phyloP scores from a whole-genome alignment of 208 protist genomes.

The Leishmania major region DNA sequence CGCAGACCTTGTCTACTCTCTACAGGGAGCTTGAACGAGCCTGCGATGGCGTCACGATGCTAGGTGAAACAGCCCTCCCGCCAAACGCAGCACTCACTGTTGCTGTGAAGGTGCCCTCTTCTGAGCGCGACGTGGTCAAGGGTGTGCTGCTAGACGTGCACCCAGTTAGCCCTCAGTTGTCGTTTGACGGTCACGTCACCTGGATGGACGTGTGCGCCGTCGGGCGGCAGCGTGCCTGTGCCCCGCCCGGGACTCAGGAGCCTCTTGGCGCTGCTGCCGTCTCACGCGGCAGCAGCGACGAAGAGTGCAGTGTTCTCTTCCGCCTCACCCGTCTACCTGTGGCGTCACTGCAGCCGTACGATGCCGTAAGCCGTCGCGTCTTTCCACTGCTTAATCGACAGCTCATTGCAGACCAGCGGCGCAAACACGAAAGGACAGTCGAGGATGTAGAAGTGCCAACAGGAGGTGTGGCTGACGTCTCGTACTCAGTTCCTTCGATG shows the following conservation, averaged over 20 bases:
- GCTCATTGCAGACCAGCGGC: background rate
- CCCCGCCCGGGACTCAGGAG: background rate
- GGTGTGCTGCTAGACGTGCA: conserved; percentile 33
- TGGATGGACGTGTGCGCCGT: conserved; percentile 40
- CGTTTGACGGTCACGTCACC: conserved; percentile 20
- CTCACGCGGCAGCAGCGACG: background rate
- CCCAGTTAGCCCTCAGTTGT: conserved; percentile 25
- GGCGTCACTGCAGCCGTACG: conserved; percentile 25
- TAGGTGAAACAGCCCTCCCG: background rate
- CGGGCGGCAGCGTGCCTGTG: conserved; percentile 12
- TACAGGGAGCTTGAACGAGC: conserved; percentile 1
- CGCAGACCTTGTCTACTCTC: conserved; percentile 6
- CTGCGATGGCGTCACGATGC: background rate
- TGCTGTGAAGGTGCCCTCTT: background rate
- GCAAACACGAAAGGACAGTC: background rate
- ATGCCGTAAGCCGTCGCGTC: conserved; percentile 20
- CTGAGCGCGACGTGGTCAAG: background rate
- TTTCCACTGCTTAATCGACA: conserved; percentile 33
- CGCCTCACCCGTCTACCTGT: conserved; percentile 23
- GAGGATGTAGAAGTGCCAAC: background rate
- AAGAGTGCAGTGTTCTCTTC: conserved; percentile 20
- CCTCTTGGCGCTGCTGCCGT: background rate
- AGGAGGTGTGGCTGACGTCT: background rate
- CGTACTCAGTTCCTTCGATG: background rate
- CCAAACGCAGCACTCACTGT: conserved; percentile 20